These are phyloP conservation scores for Hymenoscyphus albidus DNA, from an alignment of 2,329 filamentous ascomycete genomes.

Conservation along the genomic window DNA sequence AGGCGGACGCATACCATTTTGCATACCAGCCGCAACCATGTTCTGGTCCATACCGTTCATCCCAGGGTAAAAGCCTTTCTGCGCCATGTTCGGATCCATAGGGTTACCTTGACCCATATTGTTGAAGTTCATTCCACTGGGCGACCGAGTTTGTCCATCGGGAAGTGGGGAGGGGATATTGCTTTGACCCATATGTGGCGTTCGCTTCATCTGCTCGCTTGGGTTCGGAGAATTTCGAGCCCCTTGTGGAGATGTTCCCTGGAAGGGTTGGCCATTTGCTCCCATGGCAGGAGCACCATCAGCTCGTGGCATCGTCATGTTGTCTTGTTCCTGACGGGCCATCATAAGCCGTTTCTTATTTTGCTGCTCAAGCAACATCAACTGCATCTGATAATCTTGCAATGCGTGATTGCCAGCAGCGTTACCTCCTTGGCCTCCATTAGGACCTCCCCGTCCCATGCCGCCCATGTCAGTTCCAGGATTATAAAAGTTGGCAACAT, in stretches of 20 bases:
- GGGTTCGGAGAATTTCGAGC: conserved; percentile 71
- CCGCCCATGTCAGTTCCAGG: conserved; percentile 55
- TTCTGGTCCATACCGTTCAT: conserved; percentile 49
- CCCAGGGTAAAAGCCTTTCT: conserved; percentile 52
- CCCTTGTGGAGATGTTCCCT: conserved; percentile 66
- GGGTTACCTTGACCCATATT: conserved; percentile 41
- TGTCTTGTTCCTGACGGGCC: conserved; percentile 75
- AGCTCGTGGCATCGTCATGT: conserved; percentile 47
- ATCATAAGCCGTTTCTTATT: conserved; percentile 84
- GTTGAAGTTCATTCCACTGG: conserved; percentile 62
- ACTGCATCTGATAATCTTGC: conserved; percentile 85
- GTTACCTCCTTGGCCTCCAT: conserved; percentile 40
- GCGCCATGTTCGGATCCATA: conserved; percentile 58
- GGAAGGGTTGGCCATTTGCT: conserved; percentile 60
- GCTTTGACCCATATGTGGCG: conserved; percentile 66
- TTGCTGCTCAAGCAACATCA: conserved; percentile 83
- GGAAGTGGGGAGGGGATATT: conserved; percentile 69
- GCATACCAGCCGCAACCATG: conserved; percentile 55
- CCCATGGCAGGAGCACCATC: conserved; percentile 44
- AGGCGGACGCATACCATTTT: conserved; percentile 63
- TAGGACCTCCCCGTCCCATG: conserved; percentile 39
- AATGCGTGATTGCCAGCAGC: conserved; percentile 63
- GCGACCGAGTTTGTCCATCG: conserved; percentile 66
- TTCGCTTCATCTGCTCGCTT: conserved; percentile 73
- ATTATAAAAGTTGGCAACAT: conserved; percentile 60